Base-by-base conservation (phyloP, 2,329 filamentous ascomycete species). In the Thyridium curvatum region DNA sequence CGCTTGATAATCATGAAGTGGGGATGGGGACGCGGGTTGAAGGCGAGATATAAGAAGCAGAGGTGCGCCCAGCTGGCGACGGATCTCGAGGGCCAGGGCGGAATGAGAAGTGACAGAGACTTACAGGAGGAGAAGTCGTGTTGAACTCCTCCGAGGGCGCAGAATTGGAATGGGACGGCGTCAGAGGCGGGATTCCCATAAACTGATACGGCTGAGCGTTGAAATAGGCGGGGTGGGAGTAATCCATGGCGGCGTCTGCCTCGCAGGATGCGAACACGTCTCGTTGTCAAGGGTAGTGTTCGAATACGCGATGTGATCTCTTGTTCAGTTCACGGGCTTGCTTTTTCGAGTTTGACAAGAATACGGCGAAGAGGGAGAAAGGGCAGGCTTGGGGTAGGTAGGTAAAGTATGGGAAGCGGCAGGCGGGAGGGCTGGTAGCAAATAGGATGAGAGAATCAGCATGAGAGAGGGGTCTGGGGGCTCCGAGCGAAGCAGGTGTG, bases 121-220 rank as follows among this genome's bases (percentile, higher is more conserved):
- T 61, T 61, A 78, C 74, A 55, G 72, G 68, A 50, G 74, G 69
- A 49, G 74, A 77, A 38, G 70, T 70, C 41, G 62, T 69, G 52
- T 61, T 66, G 59, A 71, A 77, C 39, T 77, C 73, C 41, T 77
- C 72, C 30, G 73, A 75, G 18, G 62, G 60, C 33, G 68, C 68
- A 40, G 73, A 74, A 50, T 72, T 72, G 41, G 72, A 71, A 55
- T 73, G 68, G 41, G 72, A 74, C 21, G 74, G 73, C 45, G 73
- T 76, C 53, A 75, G 53, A 35, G 72, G 72, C 41, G 68, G 61
- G 39, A 77, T 68, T 46, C 66, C 63, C 54, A 77, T 66, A 54
- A 76, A 77, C 50, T 69, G 71, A 59, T 72, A 76, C 36, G 69
- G 61, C 60, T 73, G 69, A 43, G 63, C 53, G 52, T 62, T 64